Conservation (phyloP, 768 basidiomycete species). For the Boletus rex-veris region DNA sequence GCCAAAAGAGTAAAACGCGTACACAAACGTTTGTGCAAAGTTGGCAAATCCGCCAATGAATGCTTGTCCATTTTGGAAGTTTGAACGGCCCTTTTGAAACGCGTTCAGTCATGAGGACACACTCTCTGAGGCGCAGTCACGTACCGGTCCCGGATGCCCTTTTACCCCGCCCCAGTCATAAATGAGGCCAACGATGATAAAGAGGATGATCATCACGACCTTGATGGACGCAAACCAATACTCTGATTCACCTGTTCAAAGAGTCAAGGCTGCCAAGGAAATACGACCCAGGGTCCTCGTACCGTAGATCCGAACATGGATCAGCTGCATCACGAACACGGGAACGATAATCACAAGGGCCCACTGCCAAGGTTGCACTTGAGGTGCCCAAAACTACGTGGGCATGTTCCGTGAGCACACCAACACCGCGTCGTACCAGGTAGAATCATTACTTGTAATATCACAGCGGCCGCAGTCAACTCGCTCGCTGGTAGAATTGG, state of each 20-base stretch:
- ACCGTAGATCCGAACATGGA: conserved; percentile 57
- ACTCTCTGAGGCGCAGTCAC: conserved; percentile 8
- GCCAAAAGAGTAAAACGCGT: conserved; percentile 67
- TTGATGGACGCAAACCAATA: conserved; percentile 67
- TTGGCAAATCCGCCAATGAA: conserved; percentile 52
- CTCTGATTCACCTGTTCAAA: conserved; percentile 49
- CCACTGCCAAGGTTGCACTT: conserved; percentile 52
- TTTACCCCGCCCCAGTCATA: conserved; percentile 59
- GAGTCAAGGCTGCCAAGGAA: not conserved
- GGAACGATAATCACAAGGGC: conserved; percentile 53
- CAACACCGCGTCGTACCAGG: not conserved
- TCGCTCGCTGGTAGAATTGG: conserved; percentile 43
- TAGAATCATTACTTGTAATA: conserved; percentile 37
- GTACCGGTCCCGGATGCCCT: conserved; percentile 54
- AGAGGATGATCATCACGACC: conserved; percentile 56
- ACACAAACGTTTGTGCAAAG: conserved; percentile 60
- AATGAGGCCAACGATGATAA: conserved; percentile 61
- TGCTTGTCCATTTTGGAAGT: conserved; percentile 48
- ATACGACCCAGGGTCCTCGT: not conserved
- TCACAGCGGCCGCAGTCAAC: conserved; percentile 54
- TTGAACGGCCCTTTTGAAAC: conserved; percentile 43
- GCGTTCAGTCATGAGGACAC: not conserved
- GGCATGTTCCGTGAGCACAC: not conserved
- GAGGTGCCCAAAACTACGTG: conserved; percentile 43
- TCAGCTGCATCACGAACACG: conserved; percentile 50